phyloP scores from a whole-genome alignment of 208 protist species.

The Entamoeba dispar region DNA sequence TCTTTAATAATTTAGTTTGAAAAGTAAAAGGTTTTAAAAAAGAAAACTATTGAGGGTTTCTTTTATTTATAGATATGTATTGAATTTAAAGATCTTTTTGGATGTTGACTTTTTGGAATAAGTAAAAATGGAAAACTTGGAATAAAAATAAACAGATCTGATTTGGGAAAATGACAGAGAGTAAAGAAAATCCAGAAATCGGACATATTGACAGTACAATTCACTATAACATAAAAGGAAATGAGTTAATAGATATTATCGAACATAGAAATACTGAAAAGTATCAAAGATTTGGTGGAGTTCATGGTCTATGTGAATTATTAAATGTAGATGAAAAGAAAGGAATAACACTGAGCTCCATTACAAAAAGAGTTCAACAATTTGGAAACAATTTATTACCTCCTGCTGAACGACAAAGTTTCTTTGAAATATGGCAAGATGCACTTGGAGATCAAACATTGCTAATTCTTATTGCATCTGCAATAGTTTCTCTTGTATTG shows the following conservation, averaged over 20 bases:
- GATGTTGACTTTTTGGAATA: too few relatives aligned
- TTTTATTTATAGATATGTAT: too few relatives aligned
- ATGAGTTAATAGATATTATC: background rate
- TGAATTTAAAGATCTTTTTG: too few relatives aligned
- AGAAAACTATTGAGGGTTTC: too few relatives aligned
- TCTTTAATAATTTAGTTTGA: too few relatives aligned
- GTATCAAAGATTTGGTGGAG: background rate
- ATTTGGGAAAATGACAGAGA: too few relatives aligned
- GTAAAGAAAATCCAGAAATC: background rate
- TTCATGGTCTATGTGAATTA: background rate
- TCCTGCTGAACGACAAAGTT: background rate
- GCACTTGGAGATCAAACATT: conserved; percentile 61
- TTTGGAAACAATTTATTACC: background rate
- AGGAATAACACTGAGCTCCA: background rate
- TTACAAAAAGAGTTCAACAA: background rate
- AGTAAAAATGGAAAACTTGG: too few relatives aligned
- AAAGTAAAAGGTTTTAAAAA: too few relatives aligned
- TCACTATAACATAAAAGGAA: background rate
- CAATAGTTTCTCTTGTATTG: background rate
- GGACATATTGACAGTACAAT: background rate
- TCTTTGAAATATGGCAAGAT: conserved; percentile 42
- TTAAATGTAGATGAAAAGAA: background rate
- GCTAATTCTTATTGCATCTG: conserved; percentile 58
- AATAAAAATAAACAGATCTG: too few relatives aligned
- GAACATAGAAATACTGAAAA: background rate